Evolutionary conservation across 441 rosid genomes (phyloP).

Genomic region (Bruguiera hainesii): DNA sequence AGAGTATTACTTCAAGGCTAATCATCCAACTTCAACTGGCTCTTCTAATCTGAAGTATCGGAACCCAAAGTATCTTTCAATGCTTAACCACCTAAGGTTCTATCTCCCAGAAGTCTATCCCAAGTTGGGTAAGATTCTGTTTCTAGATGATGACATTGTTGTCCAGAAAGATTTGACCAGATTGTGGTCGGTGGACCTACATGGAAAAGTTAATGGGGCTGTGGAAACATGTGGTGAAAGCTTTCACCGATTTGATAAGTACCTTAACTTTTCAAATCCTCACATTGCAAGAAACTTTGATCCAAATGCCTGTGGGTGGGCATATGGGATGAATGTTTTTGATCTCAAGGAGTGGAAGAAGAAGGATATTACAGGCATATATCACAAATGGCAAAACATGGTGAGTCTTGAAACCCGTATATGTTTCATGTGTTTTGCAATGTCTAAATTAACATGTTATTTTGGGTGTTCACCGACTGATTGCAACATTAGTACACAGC

Average conservation of each 20-base stretch:
- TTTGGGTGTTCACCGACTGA: too few species aligned
- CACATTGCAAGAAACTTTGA: constrained; percentile 81
- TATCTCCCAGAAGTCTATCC: constrained; percentile 95
- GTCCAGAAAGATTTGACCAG: constrained; percentile 93
- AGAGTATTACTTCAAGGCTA: constrained; percentile 96
- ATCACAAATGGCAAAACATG: constrained; percentile 99
- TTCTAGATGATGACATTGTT: constrained; percentile 94
- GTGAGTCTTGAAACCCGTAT: constrained; percentile 35
- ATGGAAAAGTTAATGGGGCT: constrained; percentile 96
- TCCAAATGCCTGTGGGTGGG: constrained; percentile 99
- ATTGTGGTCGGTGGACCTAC: constrained; percentile 75
- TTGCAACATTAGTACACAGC: not conserved
- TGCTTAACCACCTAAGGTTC: constrained; percentile 93
- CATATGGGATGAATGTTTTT: constrained; percentile 96
- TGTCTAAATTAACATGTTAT: too few species aligned
- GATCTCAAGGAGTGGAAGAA: constrained; percentile 89
- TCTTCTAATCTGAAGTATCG: constrained; percentile 92
- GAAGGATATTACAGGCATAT: constrained; percentile 93
- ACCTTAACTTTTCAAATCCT: constrained; percentile 87
- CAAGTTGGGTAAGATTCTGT: constrained; percentile 80
- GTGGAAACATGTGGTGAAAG: constrained; percentile 98
- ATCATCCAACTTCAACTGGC: constrained; percentile 82
- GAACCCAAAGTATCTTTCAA: constrained; percentile 94
- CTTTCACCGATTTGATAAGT: constrained; percentile 95
- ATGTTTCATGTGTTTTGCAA: not conserved